phyloP scores from a whole-genome alignment of 2,329 filamentous ascomycete species.

The Venturia asperata region DNA sequence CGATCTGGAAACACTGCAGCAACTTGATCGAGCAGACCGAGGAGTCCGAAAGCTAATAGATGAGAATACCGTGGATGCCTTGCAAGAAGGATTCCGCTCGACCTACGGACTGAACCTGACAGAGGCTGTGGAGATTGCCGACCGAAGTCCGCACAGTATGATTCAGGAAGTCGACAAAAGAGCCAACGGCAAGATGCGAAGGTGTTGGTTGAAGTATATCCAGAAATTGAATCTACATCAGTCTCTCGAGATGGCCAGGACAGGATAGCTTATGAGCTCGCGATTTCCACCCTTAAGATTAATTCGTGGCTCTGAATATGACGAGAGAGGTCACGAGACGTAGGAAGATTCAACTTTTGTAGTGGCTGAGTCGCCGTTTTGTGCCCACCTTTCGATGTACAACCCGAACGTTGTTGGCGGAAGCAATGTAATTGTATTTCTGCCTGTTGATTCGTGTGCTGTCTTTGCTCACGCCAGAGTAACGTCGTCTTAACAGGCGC shows the following conservation, averaged over 20 bases:
- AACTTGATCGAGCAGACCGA: background rate
- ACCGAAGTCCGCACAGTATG: background rate
- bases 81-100: background rate
- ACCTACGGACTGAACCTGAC: background rate
- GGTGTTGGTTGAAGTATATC: slow-evolving; percentile 1
- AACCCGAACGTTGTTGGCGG: too few relatives aligned
- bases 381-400: too few relatives aligned
- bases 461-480: too few relatives aligned
- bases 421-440: too few relatives aligned
- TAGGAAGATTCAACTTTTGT: too few relatives aligned
- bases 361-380: too few relatives aligned
- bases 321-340: too few relatives aligned
- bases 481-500: too few relatives aligned
- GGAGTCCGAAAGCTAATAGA: background rate
- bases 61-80: background rate
- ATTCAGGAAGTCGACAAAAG: background rate
- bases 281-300: too few relatives aligned
- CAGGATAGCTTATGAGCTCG: too few relatives aligned
- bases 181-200: background rate
- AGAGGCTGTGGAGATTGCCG: background rate
- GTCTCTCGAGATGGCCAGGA: background rate
- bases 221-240: background rate
- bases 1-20: background rate
- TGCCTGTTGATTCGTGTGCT: too few relatives aligned
- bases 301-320: too few relatives aligned